Conservation (phyloP, 177 flowering plant species). For the Telopea speciosissima region DNA sequence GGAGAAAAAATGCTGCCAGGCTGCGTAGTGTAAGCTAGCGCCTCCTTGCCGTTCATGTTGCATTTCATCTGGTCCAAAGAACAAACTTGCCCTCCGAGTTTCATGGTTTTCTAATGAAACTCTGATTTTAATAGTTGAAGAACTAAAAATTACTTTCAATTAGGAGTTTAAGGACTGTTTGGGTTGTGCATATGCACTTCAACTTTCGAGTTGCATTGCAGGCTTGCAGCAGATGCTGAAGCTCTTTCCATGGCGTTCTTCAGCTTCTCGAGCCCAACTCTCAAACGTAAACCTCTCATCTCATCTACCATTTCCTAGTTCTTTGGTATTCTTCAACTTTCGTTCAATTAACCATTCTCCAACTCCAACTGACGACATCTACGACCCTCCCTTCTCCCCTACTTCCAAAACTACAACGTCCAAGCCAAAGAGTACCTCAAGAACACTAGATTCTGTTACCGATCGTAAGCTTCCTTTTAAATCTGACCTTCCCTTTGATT, state of each 20-base stretch:
- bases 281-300: neutral
- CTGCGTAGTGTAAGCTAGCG: no score
- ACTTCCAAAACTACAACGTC: neutral
- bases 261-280: constrained; percentile 10
- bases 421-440: neutral
- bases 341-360: constrained; percentile 14
- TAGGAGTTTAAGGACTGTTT: no score
- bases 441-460: neutral
- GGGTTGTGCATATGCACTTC: no score
- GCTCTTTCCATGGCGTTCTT: constrained; percentile 30
- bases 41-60: no score
- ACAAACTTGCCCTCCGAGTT: no score
- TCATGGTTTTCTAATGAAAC: no score
- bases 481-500: constrained; percentile 82
- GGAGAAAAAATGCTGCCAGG: no score
- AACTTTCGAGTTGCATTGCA: no score
- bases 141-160: no score
- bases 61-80: no score
- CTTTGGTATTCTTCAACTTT: neutral
- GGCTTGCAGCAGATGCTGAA: constrained; percentile 5
- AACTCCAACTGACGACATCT: constrained; percentile 3
- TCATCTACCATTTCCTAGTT: neutral
- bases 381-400: neutral
- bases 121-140: no score
- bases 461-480: constrained; percentile 19